Evolutionary conservation across 2,329 filamentous ascomycete species (phyloP).

Genomic region (Hymenoscyphus albidus): DNA sequence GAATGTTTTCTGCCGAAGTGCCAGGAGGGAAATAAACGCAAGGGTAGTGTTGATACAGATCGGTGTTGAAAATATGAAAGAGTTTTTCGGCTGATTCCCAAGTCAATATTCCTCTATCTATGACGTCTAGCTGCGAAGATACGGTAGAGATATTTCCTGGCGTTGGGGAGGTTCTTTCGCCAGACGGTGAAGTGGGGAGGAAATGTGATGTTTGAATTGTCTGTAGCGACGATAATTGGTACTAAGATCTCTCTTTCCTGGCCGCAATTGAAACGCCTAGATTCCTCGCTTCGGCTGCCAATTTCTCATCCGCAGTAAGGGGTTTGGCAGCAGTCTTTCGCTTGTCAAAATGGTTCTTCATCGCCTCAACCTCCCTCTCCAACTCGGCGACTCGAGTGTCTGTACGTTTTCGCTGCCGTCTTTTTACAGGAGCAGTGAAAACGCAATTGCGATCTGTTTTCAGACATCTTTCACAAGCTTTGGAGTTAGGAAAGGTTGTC

Average conservation of each 20-base stretch:
- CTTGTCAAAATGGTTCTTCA: conserved; percentile 35
- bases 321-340: conserved; percentile 10
- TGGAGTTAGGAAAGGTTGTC: conserved; percentile 10
- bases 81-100: conserved; percentile 50
- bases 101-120: conserved; percentile 56
- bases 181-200: background rate
- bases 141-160: background rate
- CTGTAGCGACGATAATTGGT: background rate
- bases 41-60: conserved; percentile 56
- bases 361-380: conserved; percentile 38
- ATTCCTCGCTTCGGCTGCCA: background rate
- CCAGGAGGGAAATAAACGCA: conserved; percentile 53
- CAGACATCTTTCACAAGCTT: conserved; percentile 36
- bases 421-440: conserved; percentile 37
- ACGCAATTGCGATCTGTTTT: conserved; percentile 36
- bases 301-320: background rate
- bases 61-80: conserved; percentile 52
- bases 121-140: conserved; percentile 33
- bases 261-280: background rate
- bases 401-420: conserved; percentile 40
- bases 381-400: conserved; percentile 41
- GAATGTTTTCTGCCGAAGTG: conserved; percentile 49
- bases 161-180: background rate
- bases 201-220: background rate
- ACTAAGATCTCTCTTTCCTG: background rate